Evolutionary conservation across 2,329 filamentous ascomycete species (phyloP).

Genomic region (Teratosphaeria viscida): DNA sequence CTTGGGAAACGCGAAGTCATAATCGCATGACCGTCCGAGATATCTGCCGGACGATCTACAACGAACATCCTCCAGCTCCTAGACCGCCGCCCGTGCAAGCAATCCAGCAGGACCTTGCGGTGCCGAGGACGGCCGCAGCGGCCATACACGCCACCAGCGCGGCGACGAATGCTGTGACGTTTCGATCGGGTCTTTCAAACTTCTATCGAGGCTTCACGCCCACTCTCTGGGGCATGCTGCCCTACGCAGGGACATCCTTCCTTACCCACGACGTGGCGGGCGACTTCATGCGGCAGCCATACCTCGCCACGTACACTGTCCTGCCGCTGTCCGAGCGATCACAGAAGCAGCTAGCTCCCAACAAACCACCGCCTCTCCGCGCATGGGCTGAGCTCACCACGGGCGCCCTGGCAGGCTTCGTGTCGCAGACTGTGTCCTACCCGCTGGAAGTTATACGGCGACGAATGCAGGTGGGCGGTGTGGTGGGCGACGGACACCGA

Average conservation of each 20-base stretch:
- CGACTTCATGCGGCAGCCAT: slow-evolving; percentile 65
- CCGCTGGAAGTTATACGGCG: slow-evolving; percentile 85
- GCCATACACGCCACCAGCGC: slow-evolving; percentile 33
- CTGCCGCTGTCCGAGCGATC: slow-evolving; percentile 47
- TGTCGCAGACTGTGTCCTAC: slow-evolving; percentile 87
- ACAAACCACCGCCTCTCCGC: slow-evolving; percentile 59
- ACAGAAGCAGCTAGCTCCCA: slow-evolving; percentile 28
- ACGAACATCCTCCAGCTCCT: slow-evolving; percentile 48
- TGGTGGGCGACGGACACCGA: slow-evolving; percentile 78
- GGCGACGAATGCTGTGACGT: slow-evolving; percentile 43
- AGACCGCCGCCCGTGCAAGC: neutral
- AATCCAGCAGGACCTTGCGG: slow-evolving; percentile 1
- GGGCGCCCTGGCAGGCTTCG: slow-evolving; percentile 75
- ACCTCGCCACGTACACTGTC: slow-evolving; percentile 62
- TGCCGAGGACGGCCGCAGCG: slow-evolving; percentile 25
- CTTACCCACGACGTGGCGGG: slow-evolving; percentile 85
- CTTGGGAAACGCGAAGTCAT: slow-evolving; percentile 80
- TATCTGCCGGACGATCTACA: slow-evolving; percentile 80
- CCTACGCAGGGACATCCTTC: slow-evolving; percentile 92
- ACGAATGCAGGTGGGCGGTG: slow-evolving; percentile 92
- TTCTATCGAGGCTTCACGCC: slow-evolving; percentile 93
- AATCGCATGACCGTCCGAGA: slow-evolving; percentile 58
- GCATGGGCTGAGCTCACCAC: slow-evolving; percentile 80
- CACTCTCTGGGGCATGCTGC: slow-evolving; percentile 87
- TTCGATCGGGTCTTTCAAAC: slow-evolving; percentile 64